Evolutionary conservation across 2,329 filamentous ascomycete genomes (phyloP), one percentile per base, ranked within the genome.

Genomic region (Mollisiaceae sp.): DNA sequence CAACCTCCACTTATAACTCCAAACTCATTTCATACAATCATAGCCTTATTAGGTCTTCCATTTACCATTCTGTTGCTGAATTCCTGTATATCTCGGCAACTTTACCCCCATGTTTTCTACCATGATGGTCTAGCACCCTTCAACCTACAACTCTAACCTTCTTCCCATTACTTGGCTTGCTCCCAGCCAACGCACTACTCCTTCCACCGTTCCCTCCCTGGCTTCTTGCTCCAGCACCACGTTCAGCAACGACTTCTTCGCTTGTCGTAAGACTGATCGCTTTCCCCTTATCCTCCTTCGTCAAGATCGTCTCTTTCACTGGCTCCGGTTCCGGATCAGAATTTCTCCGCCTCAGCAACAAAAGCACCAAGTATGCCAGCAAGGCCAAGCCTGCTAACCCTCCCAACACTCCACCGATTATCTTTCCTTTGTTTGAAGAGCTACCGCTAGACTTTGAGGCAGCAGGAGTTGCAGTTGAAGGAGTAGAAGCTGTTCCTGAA

Each of bases 321-420:
- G 61, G 39, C 41, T 27, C 43, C 32, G 32, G 12, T 27, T 38
- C 59, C 8, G 22, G 36, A 32, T 64, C 55, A 24, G 22, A 36
- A 39, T 39, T 64, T 59, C 67, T 69, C 65, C 63, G 45, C 45
- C 27, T 69, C 27, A 64, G 20, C 18, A 59, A 59, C 24, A 66
- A 41, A 8, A 67, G 47, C 20, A 63, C 52, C 6, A 50, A 38
- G 4, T 54, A 64, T 20, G 32, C 22, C 1, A 69, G 8, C 50
- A 69, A 22, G 5, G 43, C 60, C 15, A 67, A 15, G 2, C 56
- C 62, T 20, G 64, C 41, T 11, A 68, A 20, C 24, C 65, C 64
- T 41, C 68, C 65, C 35, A 67, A 45, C n/a, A 65, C 62, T 36
- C 65, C 68, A 24, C 68, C 68, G 24, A 69, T 67, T 20, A 67